A percentile compares a stretch with the other conserved stretches of the same genome.
These are phyloP conservation scores for Diaporthe australafricana DNA, from an alignment of 2,329 filamentous ascomycete genomes.

Conservation along the genomic window DNA sequence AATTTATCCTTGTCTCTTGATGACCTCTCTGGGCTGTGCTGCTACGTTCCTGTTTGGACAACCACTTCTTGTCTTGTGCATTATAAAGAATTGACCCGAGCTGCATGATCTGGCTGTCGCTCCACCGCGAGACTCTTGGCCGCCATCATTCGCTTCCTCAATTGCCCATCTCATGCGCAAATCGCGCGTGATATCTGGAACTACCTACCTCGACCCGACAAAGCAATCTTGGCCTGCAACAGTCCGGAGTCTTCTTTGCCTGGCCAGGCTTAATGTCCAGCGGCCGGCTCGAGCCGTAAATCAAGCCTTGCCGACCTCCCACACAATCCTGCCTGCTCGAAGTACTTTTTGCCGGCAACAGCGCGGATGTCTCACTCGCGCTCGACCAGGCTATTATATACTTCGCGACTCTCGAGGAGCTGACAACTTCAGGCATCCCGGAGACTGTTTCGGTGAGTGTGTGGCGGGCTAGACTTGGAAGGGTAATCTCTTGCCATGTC, in stretches of 20 bases:
- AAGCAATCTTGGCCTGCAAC: neutral
- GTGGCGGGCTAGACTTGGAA: slow-evolving; percentile 15
- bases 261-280: neutral
- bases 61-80: neutral
- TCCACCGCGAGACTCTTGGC: neutral
- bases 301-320: slow-evolving; percentile 6
- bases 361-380: slow-evolving; percentile 27
- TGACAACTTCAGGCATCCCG: neutral
- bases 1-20: slow-evolving; percentile 1
- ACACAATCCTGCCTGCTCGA: neutral
- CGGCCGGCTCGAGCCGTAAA: slow-evolving; percentile 13
- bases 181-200: neutral
- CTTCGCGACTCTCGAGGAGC: slow-evolving; percentile 1
- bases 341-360: neutral
- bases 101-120: neutral
- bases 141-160: slow-evolving; percentile 1
- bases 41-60: neutral
- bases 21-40: neutral
- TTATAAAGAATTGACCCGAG: neutral
- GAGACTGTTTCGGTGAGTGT: neutral
- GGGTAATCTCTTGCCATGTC: slow-evolving; percentile 4
- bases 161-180: neutral
- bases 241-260: neutral
- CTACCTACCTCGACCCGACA: neutral
- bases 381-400: neutral